Percentiles rank a stretch among this genome's conserved stretches.
Conservation (phyloP, 257 asterid genomes). For the Rehmannia glutinosa region DNA sequence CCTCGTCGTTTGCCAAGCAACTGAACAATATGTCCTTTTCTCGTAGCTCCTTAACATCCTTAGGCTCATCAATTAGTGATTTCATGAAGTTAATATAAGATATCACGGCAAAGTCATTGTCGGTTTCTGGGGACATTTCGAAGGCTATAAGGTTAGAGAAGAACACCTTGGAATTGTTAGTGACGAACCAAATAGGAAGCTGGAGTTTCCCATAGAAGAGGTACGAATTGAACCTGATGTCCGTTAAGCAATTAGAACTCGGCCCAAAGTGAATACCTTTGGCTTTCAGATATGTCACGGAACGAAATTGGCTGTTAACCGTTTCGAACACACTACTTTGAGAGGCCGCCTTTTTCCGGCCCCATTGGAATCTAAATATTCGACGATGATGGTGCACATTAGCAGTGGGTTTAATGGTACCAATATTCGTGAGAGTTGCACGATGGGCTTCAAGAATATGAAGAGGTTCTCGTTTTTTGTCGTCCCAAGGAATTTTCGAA, state of each 20-base stretch:
- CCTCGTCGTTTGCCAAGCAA: slow-evolving; percentile 22
- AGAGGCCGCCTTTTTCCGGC: neutral
- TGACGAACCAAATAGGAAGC: neutral
- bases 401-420: neutral
- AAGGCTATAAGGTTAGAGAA: slow-evolving; percentile 30
- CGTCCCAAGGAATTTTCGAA: neutral
- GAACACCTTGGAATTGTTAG: neutral
- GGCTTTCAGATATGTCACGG: slow-evolving; percentile 9
- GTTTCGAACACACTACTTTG: neutral
- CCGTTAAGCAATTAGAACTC: slow-evolving; percentile 5
- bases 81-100: slow-evolving; percentile 32
- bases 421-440: neutral
- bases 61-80: slow-evolving; percentile 22
- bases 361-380: neutral
- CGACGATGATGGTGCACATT: too few species aligned
- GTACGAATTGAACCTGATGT: slow-evolving; percentile 5
- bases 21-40: slow-evolving; percentile 24
- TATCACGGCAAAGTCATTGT: neutral
- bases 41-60: slow-evolving; percentile 24
- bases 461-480: neutral
- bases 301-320: neutral
- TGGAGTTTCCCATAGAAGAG: neutral
- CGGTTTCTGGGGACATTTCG: slow-evolving; percentile 24
- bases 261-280: slow-evolving; percentile 19
- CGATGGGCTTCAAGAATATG: slow-evolving; percentile 12